phyloP scores from a whole-genome alignment of 257 asterid genomes.

The Solanum etuberosum region DNA sequence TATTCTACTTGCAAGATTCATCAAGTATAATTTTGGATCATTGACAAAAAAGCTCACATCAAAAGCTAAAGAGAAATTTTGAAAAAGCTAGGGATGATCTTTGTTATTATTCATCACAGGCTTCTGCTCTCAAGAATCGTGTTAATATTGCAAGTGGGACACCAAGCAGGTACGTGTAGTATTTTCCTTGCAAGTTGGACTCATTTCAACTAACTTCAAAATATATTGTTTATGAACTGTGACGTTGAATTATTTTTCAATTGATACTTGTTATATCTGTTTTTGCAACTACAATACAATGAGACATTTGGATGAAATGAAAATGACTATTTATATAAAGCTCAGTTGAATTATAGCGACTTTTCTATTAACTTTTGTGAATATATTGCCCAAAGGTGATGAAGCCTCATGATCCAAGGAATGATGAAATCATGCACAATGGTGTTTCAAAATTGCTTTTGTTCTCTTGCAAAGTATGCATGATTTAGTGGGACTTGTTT shows the following conservation, averaged over 20 bases:
- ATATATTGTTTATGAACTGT: neutral
- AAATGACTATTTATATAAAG: neutral
- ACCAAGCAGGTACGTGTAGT: constrained; percentile 62
- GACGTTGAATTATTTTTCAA: neutral
- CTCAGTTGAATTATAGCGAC: neutral
- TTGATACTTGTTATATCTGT: neutral
- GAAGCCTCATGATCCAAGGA: neutral
- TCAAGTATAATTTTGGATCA: neutral
- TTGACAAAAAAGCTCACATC: neutral
- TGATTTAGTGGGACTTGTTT: neutral
- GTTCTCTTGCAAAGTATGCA: neutral
- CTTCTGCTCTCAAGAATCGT: constrained; percentile 50
- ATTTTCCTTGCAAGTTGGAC: neutral
- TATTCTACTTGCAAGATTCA: neutral
- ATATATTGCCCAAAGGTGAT: neutral
- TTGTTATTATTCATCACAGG: constrained; percentile 34
- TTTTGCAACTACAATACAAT: neutral
- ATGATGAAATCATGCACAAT: neutral
- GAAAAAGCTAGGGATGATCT: neutral
- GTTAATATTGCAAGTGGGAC: constrained; percentile 95
- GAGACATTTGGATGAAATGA: neutral
- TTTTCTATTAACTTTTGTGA: neutral
- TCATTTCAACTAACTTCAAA: neutral
- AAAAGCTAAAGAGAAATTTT: neutral
- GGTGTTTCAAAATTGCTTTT: neutral